These are phyloP conservation scores for Cerrena zonata DNA, from an alignment of 1,284 basidiomycete genomes.

Conservation along the genomic window DNA sequence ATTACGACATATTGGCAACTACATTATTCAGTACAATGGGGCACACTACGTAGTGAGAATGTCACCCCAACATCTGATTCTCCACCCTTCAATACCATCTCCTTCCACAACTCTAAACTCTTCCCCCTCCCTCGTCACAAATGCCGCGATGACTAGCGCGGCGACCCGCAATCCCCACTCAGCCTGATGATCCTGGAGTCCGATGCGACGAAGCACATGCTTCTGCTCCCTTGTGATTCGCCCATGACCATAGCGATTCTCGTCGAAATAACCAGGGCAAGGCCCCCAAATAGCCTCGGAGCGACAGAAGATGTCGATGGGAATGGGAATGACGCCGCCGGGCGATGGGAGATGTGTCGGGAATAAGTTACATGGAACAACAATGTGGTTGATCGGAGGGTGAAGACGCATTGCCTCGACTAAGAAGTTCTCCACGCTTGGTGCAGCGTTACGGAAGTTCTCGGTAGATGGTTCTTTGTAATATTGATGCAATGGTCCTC, in stretches of 20 bases:
- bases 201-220: slow-evolving; percentile 38
- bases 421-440: slow-evolving; percentile 8
- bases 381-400: slow-evolving; percentile 13
- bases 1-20: not conserved
- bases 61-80: slow-evolving; percentile 40
- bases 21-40: not conserved
- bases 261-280: slow-evolving; percentile 34
- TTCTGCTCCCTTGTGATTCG: slow-evolving; percentile 16
- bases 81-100: slow-evolving; percentile 29
- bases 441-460: not conserved
- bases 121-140: slow-evolving; percentile 32
- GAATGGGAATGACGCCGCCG: slow-evolving; percentile 27
- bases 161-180: slow-evolving; percentile 45
- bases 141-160: slow-evolving; percentile 37
- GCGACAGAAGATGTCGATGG: slow-evolving; percentile 39
- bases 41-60: slow-evolving; percentile 26
- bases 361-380: slow-evolving; percentile 8
- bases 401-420: slow-evolving; percentile 12
- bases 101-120: slow-evolving; percentile 29
- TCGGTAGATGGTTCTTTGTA: slow-evolving; percentile 22
- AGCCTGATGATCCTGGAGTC: slow-evolving; percentile 31
- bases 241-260: slow-evolving; percentile 32
- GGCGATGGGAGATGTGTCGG: slow-evolving; percentile 8
- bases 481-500: slow-evolving; percentile 33
- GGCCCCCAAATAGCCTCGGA: slow-evolving; percentile 21